A percentile compares a stretch with the other conserved stretches of the same genome.
These are phyloP conservation scores for Parsonsia alboflavescens DNA, from an alignment of 257 asterid genomes.

Conservation along the genomic window DNA sequence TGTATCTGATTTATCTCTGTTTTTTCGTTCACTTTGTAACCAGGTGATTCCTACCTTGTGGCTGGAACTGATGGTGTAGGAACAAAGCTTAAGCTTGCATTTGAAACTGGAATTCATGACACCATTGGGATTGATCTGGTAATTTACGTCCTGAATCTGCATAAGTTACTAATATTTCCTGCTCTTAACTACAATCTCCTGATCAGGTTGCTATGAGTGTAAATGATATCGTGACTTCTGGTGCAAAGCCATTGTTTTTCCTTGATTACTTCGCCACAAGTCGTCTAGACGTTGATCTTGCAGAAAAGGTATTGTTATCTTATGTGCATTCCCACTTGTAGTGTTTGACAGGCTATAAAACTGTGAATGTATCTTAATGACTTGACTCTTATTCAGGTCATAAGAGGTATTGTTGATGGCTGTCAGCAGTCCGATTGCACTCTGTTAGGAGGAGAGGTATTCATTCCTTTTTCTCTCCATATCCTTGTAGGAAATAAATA, in stretches of 20 bases:
- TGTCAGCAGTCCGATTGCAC: slow-evolving; percentile 81
- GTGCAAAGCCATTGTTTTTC: slow-evolving; percentile 94
- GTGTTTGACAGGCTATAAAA: background rate
- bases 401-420: slow-evolving; percentile 89
- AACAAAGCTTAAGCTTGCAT: slow-evolving; percentile 89
- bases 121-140: slow-evolving; percentile 98
- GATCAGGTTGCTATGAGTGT: slow-evolving; percentile 99
- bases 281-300: slow-evolving; percentile 88
- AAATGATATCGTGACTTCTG: slow-evolving; percentile 92
- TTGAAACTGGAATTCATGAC: slow-evolving; percentile 90
- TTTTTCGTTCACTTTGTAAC: background rate
- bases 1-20: background rate
- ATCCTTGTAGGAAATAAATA: background rate
- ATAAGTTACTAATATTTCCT: background rate
- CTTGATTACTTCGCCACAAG: slow-evolving; percentile 96
- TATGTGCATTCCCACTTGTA: background rate
- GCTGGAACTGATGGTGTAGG: slow-evolving; percentile 99
- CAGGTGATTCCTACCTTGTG: slow-evolving; percentile 90
- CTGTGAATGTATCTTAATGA: background rate
- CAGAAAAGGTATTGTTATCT: slow-evolving; percentile 62
- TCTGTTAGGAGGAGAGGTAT: slow-evolving; percentile 98
- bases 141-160: slow-evolving; percentile 5
- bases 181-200: slow-evolving; percentile 15
- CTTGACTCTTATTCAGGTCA: slow-evolving; percentile 49
- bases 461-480: background rate